Evolutionary conservation across 73 alveolate species (phyloP).

Genomic region (Paramecium sexaurelia): DNA sequence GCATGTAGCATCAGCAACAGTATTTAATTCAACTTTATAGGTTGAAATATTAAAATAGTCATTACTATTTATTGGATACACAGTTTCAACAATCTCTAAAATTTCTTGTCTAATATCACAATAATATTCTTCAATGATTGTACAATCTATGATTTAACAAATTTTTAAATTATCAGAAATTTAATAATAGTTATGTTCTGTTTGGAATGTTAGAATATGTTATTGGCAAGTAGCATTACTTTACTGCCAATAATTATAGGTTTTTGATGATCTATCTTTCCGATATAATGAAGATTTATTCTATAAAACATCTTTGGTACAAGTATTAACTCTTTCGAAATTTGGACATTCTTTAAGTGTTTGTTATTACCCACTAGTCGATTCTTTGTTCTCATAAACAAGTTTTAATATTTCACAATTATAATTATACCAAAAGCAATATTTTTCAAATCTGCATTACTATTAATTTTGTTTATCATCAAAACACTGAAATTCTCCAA

Average conservation of each 20-base stretch:
- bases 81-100: neutral
- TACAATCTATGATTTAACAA: neutral
- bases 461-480: neutral
- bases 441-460: neutral
- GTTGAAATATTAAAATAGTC: neutral
- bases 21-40: neutral
- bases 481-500: neutral
- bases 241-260: neutral
- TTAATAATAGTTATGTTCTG: neutral
- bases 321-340: neutral
- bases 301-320: neutral
- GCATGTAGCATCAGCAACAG: neutral
- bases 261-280: neutral
- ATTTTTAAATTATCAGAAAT: neutral
- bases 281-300: neutral
- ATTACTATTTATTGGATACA: neutral
- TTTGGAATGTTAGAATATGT: neutral
- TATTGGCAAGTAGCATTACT: neutral
- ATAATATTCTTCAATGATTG: neutral
- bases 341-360: neutral
- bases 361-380: neutral
- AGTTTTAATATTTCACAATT: neutral
- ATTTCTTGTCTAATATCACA: neutral
- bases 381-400: neutral
- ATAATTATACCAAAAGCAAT: slow-evolving; percentile 5